Evolutionary conservation across 768 basidiomycete genomes (phyloP).

Genomic region (Trametes cinnabarina): DNA sequence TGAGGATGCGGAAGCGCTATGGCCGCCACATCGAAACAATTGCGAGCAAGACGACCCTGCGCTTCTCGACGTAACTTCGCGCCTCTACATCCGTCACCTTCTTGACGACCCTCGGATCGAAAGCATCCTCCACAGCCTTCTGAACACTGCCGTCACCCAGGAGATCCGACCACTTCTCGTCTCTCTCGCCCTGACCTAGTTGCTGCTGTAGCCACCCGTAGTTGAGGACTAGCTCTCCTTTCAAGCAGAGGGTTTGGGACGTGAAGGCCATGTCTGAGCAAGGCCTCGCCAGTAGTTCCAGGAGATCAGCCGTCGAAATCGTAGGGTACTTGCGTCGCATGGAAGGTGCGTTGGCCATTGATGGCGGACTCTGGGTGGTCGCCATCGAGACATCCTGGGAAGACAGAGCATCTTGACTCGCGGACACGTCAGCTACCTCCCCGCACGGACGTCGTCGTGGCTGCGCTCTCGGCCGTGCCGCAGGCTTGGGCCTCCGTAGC

Average conservation of each 20-base stretch:
- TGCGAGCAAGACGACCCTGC: constrained; percentile 13
- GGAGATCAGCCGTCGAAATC: constrained; percentile 18
- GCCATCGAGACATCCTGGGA: constrained; percentile 1
- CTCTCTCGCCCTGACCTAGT: constrained; percentile 6
- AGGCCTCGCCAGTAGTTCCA: constrained; percentile 18
- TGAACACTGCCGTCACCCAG: constrained; percentile 19
- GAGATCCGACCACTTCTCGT: constrained; percentile 22
- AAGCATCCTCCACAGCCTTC: constrained; percentile 20
- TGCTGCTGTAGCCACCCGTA: constrained; percentile 29
- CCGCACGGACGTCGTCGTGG: constrained; percentile 24
- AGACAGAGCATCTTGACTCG: not conserved
- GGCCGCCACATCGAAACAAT: constrained; percentile 5
- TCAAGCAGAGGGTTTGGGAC: constrained; percentile 13
- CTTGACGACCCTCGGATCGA: not conserved
- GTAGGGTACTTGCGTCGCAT: constrained; percentile 18
- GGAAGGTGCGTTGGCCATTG: not conserved
- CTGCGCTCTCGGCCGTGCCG: constrained; percentile 26
- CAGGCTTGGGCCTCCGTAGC: constrained; percentile 10
- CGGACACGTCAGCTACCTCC: constrained; percentile 5
- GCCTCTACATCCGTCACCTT: not conserved
- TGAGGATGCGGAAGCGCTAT: not conserved
- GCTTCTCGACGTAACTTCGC: constrained; percentile 2
- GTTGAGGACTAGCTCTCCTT: constrained; percentile 27
- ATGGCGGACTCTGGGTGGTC: not conserved
- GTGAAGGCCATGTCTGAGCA: constrained; percentile 7